Conservation (phyloP, 805 yeast genomes). For the Schwanniomyces occidentalis region DNA sequence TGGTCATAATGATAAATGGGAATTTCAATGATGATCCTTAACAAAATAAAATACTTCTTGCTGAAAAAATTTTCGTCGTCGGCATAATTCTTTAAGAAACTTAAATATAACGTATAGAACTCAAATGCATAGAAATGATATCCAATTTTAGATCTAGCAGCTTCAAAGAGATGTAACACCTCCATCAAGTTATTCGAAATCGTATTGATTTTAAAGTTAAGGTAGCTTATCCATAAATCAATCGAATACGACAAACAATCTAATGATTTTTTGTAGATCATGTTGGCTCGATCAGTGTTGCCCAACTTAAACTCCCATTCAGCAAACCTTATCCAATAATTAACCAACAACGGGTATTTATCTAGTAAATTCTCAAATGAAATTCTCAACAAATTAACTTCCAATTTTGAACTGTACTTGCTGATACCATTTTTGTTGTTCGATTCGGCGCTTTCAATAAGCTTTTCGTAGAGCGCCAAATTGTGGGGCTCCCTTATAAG, state of each 20-base stretch:
- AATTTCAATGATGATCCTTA: slow-evolving; percentile 52
- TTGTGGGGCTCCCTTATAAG: slow-evolving; percentile 36
- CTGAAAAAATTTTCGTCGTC: slow-evolving; percentile 23
- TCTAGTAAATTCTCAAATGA: slow-evolving; percentile 45
- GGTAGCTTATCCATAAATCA: slow-evolving; percentile 51
- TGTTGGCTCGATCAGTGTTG: slow-evolving; percentile 33
- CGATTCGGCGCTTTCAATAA: slow-evolving; percentile 31
- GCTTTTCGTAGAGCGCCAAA: slow-evolving; percentile 36
- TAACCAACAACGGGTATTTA: slow-evolving; percentile 50
- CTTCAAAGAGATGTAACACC: slow-evolving; percentile 41
- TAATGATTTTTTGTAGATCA: slow-evolving; percentile 42
- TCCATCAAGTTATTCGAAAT: slow-evolving; percentile 25
- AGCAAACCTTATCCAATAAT: slow-evolving; percentile 61
- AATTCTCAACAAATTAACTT: slow-evolving; percentile 33
- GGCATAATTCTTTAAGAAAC: slow-evolving; percentile 35
- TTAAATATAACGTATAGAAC: slow-evolving; percentile 52
- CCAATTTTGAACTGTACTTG: slow-evolving; percentile 30
- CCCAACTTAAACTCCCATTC: slow-evolving; percentile 47
- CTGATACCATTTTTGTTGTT: slow-evolving; percentile 28
- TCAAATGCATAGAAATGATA: slow-evolving; percentile 50
- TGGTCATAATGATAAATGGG: slow-evolving; percentile 56
- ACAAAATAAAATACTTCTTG: slow-evolving; percentile 39
- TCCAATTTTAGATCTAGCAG: slow-evolving; percentile 51
- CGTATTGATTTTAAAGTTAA: slow-evolving; percentile 40
- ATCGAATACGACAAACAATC: slow-evolving; percentile 43